Base-by-base conservation (phyloP, 768 basidiomycete species). In the Glaciozyma martinii region DNA sequence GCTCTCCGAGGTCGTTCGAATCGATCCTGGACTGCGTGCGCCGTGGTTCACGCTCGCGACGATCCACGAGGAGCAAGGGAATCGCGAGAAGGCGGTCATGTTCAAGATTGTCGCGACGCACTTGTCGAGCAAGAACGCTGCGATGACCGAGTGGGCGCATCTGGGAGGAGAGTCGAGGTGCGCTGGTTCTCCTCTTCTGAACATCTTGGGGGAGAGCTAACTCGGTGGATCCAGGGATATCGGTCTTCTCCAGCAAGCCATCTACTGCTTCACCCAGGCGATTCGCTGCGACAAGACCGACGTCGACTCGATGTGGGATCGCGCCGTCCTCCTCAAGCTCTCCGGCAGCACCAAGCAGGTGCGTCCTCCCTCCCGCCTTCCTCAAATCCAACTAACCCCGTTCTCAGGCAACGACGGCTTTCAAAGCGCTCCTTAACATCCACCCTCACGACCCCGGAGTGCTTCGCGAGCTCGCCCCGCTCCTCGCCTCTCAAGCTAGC, bases 1-100 rank as follows among this genome's bases (percentile, higher is more conserved):
- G 30, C 88, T 92, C 83, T 85, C 87, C 74, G 90, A 98, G 74
- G 89, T 95, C 69, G 90, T 99, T 60, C 84, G 90, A 13, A 89
- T 92, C 62, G 94, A 99, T 74, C 90, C 93, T 3, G 83, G 88
- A 23, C 87, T 90, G 2, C 80, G 82, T 0, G 78, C 83, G 3
- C 88, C 91, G 2, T 99, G 93, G 93, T 83, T 85, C 12, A 89
- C 91, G 0, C 82, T 97, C 9, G 90, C 88, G 3, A 83, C 86
- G 68, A 89, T 89, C 71, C 87, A 90, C 73, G 82, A 84, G 42
- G 89, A 91, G 71, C 77, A 83, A 74, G 80, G 82, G 9, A 83
- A 93, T 63, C 74, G 76, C 3, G 80, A 86, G 59, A 87, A 86
- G 66, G 87, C 86, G 0, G 78, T 94, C 18, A 88, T 91, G 74